phyloP scores from a whole-genome alignment of 345 rosid species.

The Rhodomyrtus tomentosa region DNA sequence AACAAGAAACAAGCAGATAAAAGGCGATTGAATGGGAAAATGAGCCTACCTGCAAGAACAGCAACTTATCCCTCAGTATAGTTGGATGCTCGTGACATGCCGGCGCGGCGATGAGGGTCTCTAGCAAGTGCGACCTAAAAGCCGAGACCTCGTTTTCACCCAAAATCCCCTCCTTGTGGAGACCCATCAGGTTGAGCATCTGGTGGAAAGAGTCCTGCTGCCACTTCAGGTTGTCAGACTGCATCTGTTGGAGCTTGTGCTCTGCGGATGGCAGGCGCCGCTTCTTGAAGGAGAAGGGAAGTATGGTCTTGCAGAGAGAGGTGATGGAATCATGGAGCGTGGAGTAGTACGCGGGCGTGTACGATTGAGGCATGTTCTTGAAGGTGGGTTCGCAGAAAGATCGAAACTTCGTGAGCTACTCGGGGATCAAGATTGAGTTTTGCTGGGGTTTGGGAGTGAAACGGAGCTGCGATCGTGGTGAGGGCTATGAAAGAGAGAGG shows the following conservation, averaged over 20 bases:
- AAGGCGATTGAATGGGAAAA: not conserved
- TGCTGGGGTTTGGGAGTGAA: not conserved
- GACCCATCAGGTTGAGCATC: constrained; percentile 59
- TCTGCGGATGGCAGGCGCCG: constrained; percentile 34
- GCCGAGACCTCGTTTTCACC: constrained; percentile 41
- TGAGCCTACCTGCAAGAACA: constrained; percentile 59
- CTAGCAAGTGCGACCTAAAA: constrained; percentile 49
- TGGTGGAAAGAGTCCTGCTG: constrained; percentile 76
- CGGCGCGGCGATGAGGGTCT: constrained; percentile 46
- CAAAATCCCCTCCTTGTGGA: constrained; percentile 58
- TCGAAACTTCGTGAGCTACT: not conserved
- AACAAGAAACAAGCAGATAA: not conserved
- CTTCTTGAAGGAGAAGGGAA: constrained; percentile 65
- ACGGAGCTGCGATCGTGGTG: not conserved
- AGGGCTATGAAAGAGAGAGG: not conserved
- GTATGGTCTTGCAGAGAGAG: constrained; percentile 62
- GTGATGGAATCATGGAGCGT: constrained; percentile 67
- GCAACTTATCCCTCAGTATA: constrained; percentile 49
- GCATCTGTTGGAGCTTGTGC: constrained; percentile 42
- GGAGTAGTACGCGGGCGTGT: constrained; percentile 71
- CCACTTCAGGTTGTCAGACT: constrained; percentile 75
- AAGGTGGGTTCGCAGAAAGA: not conserved
- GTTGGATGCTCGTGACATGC: constrained; percentile 35
- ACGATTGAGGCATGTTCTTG: constrained; percentile 43
- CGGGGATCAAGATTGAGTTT: not conserved